phyloP scores from a whole-genome alignment of 2,329 filamentous ascomycete species.

The Paraconiothyrium sp. region DNA sequence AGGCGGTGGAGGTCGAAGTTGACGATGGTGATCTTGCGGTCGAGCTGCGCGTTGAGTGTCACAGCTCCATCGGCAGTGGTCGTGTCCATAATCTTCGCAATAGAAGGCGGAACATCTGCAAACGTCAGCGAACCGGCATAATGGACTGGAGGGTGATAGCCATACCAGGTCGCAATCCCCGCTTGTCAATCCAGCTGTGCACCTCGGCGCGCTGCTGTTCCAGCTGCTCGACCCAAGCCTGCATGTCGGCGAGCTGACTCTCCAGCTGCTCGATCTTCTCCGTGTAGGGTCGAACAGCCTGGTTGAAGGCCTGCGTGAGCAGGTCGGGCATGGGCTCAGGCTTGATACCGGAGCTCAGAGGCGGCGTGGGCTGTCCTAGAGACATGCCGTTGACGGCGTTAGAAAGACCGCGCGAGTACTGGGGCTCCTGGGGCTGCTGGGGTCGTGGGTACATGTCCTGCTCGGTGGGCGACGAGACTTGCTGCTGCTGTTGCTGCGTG shows the following conservation, averaged over 20 bases:
- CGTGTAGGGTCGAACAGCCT: constrained; percentile 61
- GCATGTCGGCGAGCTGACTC: constrained; percentile 60
- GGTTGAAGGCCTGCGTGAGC: constrained; percentile 62
- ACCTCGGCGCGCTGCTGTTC: constrained; percentile 62
- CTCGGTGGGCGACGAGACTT: constrained; percentile 36
- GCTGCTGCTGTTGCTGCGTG: constrained; percentile 36
- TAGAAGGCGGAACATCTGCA: constrained; percentile 61
- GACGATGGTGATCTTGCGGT: constrained; percentile 67
- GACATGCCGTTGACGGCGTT: constrained; percentile 31
- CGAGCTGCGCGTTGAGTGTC: constrained; percentile 64
- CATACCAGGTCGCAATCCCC: constrained; percentile 62
- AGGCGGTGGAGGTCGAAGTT: constrained; percentile 66
- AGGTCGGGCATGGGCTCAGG: constrained; percentile 60
- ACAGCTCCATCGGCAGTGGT: constrained; percentile 59
- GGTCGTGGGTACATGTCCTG: constrained; percentile 57
- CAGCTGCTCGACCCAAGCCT: constrained; percentile 60
- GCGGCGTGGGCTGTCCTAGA: constrained; percentile 34
- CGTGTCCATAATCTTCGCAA: constrained; percentile 63
- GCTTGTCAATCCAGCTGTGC: constrained; percentile 65
- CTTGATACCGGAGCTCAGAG: constrained; percentile 33
- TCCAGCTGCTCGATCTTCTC: constrained; percentile 63
- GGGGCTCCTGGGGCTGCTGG: constrained; percentile 52
- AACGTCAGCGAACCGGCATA: neutral
- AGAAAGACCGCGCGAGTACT: constrained; percentile 26
- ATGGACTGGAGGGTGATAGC: neutral